These are phyloP conservation scores for Candolleomyces aberdarensis DNA, from an alignment of 768 basidiomycete species.

Conservation along the genomic window DNA sequence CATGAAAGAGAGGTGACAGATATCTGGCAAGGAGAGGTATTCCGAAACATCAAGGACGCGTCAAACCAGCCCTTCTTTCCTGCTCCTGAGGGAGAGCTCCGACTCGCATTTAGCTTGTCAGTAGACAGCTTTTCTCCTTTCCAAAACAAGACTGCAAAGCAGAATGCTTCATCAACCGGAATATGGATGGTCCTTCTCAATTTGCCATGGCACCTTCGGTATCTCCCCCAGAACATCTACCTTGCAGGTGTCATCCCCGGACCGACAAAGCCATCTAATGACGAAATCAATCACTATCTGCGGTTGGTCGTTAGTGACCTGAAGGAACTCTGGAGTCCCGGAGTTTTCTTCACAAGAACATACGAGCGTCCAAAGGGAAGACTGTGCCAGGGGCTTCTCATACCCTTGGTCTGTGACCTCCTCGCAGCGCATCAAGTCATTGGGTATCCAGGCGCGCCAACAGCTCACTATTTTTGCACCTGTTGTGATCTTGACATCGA, in stretches of 20 bases:
- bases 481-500: neutral
- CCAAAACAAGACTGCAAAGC: slow-evolving; percentile 20
- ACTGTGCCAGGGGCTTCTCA: slow-evolving; percentile 20
- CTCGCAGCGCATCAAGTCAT: neutral
- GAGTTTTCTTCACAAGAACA: slow-evolving; percentile 22
- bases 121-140: slow-evolving; percentile 33
- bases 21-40: slow-evolving; percentile 6
- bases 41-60: neutral
- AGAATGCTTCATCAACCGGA: slow-evolving; percentile 14
- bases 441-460: neutral
- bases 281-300: slow-evolving; percentile 34
- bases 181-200: slow-evolving; percentile 31
- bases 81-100: neutral
- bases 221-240: slow-evolving; percentile 32
- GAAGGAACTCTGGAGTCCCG: slow-evolving; percentile 23
- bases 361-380: slow-evolving; percentile 14
- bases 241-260: slow-evolving; percentile 36
- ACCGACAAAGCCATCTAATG: slow-evolving; percentile 26
- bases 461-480: neutral
- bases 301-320: slow-evolving; percentile 33
- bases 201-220: slow-evolving; percentile 25
- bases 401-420: slow-evolving; percentile 21
- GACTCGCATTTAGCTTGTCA: slow-evolving; percentile 20
- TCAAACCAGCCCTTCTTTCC: slow-evolving; percentile 1
- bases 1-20: neutral